Evolutionary conservation across 805 yeast genomes (phyloP), one percentile per base, ranked within the genome.

Genomic region (Wickerhamiella musiphila): DNA sequence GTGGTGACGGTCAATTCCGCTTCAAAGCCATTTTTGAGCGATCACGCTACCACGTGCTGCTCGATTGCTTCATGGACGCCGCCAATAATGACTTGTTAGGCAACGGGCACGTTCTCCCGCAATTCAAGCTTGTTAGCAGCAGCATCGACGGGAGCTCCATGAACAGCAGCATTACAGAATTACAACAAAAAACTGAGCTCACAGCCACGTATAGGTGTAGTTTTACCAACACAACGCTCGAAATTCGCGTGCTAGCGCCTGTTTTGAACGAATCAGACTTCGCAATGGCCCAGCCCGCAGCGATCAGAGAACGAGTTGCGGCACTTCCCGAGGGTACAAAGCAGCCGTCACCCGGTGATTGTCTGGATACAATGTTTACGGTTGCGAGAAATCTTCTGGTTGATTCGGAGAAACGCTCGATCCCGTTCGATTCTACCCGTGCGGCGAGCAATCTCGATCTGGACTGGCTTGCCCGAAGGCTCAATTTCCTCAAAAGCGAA

Each of bases 371-470:
- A 0, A 45, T 81, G 12, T 61, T 66, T 42, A 70, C 68, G 38
- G 74, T 77, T 6, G 54, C 79, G 29, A 68, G 61, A 39, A 84
- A 82, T 2, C 86, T 93, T 1, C 50, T 81, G 15, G 48, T 58
- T 6, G 54, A 50, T 2, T 65, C 61, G 4, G 67, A 65, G 8
- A 52, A 60, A 3, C 73, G 68, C 44, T 68, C 76, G 0, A 72
- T 82, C 23, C 59, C 63, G 37, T 50, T 68, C 3, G 49, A 54
- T n/a, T 65, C 65, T 37, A 58, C 68, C 11, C 55, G 63, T 1
- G 52, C 77, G 35, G 70, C 67, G 39, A 57, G 77, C 3, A 68
- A 68, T 35, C 49, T 78, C 4, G 71, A 76, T 39, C 60, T 76
- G 2, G 49, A 54, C 0, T 53, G 78, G 32, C 54, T 82, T 14